These are phyloP conservation scores for Dorcoceras hygrometricum DNA, from an alignment of 257 asterid genomes.

Conservation along the genomic window DNA sequence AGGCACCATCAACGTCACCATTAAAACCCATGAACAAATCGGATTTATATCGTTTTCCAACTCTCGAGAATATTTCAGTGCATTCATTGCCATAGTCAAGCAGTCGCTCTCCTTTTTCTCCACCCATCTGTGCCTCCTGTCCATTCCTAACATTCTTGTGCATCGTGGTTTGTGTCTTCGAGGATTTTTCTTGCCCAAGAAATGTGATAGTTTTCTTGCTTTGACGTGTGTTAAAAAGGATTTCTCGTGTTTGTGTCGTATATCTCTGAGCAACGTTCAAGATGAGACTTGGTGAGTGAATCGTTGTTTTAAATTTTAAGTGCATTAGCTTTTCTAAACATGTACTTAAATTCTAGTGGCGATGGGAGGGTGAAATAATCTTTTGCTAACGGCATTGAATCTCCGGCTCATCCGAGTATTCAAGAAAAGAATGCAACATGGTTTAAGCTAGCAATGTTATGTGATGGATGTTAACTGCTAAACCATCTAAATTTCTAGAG, in stretches of 20 bases:
- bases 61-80: conserved; percentile 21
- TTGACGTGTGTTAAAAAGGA: conserved; percentile 25
- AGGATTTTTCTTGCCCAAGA: conserved; percentile 28
- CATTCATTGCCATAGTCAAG: conserved; percentile 38
- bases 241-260: conserved; percentile 17
- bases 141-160: conserved; percentile 16
- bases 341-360: not conserved
- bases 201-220: conserved; percentile 23
- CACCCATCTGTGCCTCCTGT: not conserved
- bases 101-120: not conserved
- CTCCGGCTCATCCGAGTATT: not conserved
- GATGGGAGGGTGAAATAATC: too few species aligned
- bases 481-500: not conserved
- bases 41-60: conserved; percentile 27
- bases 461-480: not conserved
- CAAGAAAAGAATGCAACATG: not conserved
- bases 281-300: conserved; percentile 63
- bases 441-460: not conserved
- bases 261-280: conserved; percentile 26
- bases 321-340: not conserved
- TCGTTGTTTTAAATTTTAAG: not conserved
- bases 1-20: conserved; percentile 52
- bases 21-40: conserved; percentile 29
- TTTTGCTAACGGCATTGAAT: too few species aligned
- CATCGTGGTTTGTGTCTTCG: conserved; percentile 26